Conservation (phyloP, 2,329 filamentous ascomycete species). For the Alternaria tenuissima region DNA sequence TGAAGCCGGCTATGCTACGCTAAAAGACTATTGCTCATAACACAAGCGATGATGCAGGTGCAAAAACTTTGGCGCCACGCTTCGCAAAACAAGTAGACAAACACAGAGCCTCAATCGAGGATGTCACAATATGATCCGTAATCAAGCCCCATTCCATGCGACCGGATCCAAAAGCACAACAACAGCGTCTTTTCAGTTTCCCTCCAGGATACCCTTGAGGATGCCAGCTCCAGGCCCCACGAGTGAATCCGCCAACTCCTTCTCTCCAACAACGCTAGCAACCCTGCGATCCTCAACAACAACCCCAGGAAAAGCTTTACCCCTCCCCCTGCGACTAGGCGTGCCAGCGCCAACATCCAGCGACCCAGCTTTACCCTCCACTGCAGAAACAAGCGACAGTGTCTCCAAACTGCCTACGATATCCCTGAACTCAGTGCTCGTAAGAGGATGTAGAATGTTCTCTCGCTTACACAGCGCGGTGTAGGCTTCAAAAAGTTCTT, state of each 20-base stretch:
- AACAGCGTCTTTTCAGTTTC: slow-evolving; percentile 13
- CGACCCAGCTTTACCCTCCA: slow-evolving; percentile 75
- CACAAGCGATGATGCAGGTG: slow-evolving; percentile 6
- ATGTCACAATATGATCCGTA: neutral
- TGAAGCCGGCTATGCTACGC: slow-evolving; percentile 12
- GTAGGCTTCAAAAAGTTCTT: slow-evolving; percentile 85
- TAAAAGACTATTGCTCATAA: slow-evolving; percentile 10
- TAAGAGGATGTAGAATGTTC: slow-evolving; percentile 87
- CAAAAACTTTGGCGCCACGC: slow-evolving; percentile 2
- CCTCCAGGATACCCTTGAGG: slow-evolving; percentile 45
- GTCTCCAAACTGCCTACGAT: slow-evolving; percentile 91
- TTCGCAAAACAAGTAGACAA: slow-evolving; percentile 11
- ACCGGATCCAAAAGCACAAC: neutral
- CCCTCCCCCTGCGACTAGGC: slow-evolving; percentile 72
- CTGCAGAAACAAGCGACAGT: slow-evolving; percentile 75
- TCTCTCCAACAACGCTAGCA: slow-evolving; percentile 80
- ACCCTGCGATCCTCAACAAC: slow-evolving; percentile 77
- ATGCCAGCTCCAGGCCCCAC: slow-evolving; percentile 59
- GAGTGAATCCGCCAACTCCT: slow-evolving; percentile 77
- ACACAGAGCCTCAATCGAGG: neutral
- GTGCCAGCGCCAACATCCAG: slow-evolving; percentile 69
- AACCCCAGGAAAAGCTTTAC: slow-evolving; percentile 54
- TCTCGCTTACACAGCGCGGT: slow-evolving; percentile 82
- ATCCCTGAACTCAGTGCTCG: slow-evolving; percentile 91
- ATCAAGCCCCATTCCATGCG: neutral